Conservation (phyloP, 1,284 basidiomycete species). For the Ganoderma resinaceum region DNA sequence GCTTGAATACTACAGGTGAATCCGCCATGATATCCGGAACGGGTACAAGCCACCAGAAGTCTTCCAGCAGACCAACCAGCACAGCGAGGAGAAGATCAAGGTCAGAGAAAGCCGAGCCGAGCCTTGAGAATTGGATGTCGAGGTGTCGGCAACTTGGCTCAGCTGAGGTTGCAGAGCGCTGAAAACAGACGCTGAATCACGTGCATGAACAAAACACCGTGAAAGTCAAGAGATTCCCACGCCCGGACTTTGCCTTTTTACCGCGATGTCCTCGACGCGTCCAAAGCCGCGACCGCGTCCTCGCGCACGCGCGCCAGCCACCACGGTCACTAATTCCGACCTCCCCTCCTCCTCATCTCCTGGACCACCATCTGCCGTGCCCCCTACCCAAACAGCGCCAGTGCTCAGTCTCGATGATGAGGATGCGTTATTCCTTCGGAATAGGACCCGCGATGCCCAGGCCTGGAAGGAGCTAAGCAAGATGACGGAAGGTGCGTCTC, state of each 20-base stretch:
- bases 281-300: conserved; percentile 60
- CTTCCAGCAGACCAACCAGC: background rate
- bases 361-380: conserved; percentile 25
- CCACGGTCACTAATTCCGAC: conserved; percentile 18
- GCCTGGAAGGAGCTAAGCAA: conserved; percentile 65
- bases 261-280: conserved; percentile 45
- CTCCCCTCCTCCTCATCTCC: conserved; percentile 34
- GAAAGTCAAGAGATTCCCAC: conserved; percentile 54
- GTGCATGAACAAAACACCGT: conserved; percentile 29
- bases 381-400: conserved; percentile 24
- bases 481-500: conserved; percentile 55
- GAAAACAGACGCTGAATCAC: conserved; percentile 26
- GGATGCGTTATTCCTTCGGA: conserved; percentile 72
- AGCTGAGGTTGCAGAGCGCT: background rate
- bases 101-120: background rate
- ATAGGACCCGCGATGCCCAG: conserved; percentile 56
- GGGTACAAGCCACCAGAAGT: background rate
- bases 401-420: conserved; percentile 49
- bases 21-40: conserved; percentile 18
- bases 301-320: conserved; percentile 42
- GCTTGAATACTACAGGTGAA: conserved; percentile 56
- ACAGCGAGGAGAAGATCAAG: background rate
- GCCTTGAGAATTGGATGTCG: background rate
- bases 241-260: conserved; percentile 37
- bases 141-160: too few relatives aligned